These are phyloP conservation scores for Tuber calosporum DNA, from an alignment of 495 filamentous ascomycete species.

Conservation along the genomic window DNA sequence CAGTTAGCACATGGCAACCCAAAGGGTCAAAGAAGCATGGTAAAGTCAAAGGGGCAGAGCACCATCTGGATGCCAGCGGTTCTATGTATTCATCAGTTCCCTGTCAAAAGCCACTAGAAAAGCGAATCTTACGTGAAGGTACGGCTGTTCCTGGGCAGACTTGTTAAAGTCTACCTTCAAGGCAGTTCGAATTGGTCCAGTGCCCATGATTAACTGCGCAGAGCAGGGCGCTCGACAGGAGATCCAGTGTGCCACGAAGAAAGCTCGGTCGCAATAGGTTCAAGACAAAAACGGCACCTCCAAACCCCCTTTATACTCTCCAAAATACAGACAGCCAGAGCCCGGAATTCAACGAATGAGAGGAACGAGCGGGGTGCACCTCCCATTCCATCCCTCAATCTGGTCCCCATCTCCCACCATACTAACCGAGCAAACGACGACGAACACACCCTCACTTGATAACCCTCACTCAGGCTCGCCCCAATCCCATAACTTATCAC, in stretches of 20 bases:
- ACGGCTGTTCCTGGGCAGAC: conserved; percentile 65
- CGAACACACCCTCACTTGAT: background rate
- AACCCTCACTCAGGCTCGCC: background rate
- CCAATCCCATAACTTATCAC: background rate
- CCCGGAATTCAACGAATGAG: background rate
- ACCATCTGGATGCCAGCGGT: conserved; percentile 93
- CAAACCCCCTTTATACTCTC: background rate
- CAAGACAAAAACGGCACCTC: background rate
- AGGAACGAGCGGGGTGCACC: background rate
- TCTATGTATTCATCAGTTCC: conserved; percentile 50
- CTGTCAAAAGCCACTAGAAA: background rate
- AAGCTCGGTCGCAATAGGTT: background rate
- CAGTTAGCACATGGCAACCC: conserved; percentile 1
- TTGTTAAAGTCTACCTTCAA: conserved; percentile 66
- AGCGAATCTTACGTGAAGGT: conserved; percentile 60
- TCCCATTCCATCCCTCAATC: background rate
- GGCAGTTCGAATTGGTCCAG: conserved; percentile 32
- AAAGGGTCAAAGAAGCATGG: background rate
- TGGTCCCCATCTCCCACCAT: background rate
- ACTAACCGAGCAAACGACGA: background rate
- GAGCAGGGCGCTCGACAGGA: background rate
- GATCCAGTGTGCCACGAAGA: background rate
- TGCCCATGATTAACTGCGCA: conserved; percentile 19
- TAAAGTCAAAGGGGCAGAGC: conserved; percentile 29
- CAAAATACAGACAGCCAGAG: background rate